phyloP scores from a whole-genome alignment of 108 stramenopile genomes.

The Cyclotella distinguenda region DNA sequence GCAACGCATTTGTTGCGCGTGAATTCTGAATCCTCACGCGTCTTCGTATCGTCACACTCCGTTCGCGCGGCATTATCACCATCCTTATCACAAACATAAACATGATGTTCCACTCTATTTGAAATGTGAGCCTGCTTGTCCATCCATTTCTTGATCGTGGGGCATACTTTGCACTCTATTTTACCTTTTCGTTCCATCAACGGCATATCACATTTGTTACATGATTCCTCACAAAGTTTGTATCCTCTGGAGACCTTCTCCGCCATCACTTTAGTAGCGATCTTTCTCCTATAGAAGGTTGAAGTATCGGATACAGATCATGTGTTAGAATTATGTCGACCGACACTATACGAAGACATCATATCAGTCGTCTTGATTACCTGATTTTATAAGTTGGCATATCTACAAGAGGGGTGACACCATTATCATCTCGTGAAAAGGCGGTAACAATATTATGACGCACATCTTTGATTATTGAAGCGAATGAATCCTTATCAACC shows the following conservation, averaged over 20 bases:
- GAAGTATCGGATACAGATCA: no score
- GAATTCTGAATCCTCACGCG: no score
- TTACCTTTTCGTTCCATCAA: slow-evolving; percentile 30
- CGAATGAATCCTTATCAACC: no score
- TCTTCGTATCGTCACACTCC: no score
- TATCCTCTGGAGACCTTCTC: slow-evolving; percentile 34
- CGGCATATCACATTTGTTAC: slow-evolving; percentile 36
- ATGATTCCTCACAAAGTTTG: slow-evolving; percentile 14
- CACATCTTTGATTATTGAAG: slow-evolving; percentile 1
- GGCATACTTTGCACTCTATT: slow-evolving; percentile 39
- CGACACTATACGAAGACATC: background rate
- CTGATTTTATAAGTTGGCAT: slow-evolving; percentile 32
- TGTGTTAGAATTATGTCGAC: no score
- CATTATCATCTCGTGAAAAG: slow-evolving; percentile 1
- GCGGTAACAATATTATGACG: no score
- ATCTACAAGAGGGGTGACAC: background rate
- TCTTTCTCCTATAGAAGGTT: slow-evolving; percentile 19
- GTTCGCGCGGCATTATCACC: background rate
- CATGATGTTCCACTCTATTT: slow-evolving; percentile 11
- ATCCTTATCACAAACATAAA: background rate
- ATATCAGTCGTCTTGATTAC: slow-evolving; percentile 3
- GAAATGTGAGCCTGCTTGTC: slow-evolving; percentile 14
- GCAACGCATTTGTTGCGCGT: no score
- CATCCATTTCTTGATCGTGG: slow-evolving; percentile 33
- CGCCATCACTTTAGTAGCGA: slow-evolving; percentile 43